Evolutionary conservation across 2,329 filamentous ascomycete species (phyloP).

Genomic region (Dothistroma septosporum): DNA sequence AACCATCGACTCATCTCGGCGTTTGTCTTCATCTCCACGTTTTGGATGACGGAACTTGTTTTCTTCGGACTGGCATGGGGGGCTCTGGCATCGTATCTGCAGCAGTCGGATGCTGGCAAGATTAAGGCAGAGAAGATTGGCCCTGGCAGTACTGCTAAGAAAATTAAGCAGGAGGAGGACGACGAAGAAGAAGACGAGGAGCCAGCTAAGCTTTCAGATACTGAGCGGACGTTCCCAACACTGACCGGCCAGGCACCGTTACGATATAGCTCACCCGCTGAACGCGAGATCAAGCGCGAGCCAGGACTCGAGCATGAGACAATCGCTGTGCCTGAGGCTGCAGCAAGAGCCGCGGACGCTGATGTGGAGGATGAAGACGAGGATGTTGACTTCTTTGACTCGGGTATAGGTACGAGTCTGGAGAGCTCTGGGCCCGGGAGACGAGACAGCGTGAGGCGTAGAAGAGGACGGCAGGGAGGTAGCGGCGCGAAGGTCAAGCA

Average conservation of each 20-base stretch:
- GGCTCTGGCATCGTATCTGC: constrained; percentile 45
- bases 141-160: constrained; percentile 14
- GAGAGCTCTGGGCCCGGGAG: constrained; percentile 37
- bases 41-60: constrained; percentile 72
- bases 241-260: constrained; percentile 43
- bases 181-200: constrained; percentile 25
- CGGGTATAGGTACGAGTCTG: constrained; percentile 48
- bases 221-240: constrained; percentile 48
- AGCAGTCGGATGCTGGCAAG: constrained; percentile 8
- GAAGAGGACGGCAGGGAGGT: constrained; percentile 22
- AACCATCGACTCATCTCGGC: constrained; percentile 70
- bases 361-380: constrained; percentile 46
- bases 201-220: constrained; percentile 40
- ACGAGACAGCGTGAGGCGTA: constrained; percentile 29
- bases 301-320: constrained; percentile 23
- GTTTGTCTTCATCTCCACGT: constrained; percentile 61
- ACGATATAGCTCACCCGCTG: constrained; percentile 23
- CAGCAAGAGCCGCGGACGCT: constrained; percentile 27
- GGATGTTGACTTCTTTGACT: constrained; percentile 44
- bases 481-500: neutral
- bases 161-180: constrained; percentile 28
- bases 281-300: constrained; percentile 30
- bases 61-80: constrained; percentile 65
- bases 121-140: constrained; percentile 19
- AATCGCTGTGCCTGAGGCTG: constrained; percentile 17